Evolutionary conservation across 331 rosid species (phyloP), one percentile per base, ranked within the genome.

Genomic region (Saraca asoca): DNA sequence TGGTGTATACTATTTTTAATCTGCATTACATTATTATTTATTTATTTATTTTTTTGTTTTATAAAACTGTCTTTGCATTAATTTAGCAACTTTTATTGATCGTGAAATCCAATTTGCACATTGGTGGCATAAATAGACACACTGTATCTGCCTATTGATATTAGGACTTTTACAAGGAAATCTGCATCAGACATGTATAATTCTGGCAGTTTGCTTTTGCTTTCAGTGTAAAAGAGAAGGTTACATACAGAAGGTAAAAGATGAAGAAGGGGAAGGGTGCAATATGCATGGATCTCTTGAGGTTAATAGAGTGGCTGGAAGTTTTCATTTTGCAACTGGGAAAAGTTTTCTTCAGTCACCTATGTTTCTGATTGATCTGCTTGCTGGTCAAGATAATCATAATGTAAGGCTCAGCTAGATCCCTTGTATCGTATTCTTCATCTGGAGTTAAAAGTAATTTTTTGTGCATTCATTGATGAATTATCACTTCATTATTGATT

Each of bases 241-340:
- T 75, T 91, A 75, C 70, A 78, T 91, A 52, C 95, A 87, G 72
- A 78, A 52, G 72, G 82, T 91, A 38, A 91, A 85, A 70, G 90
- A 87, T 79, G 92, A 91, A 80, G 98, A 87, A 57, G 98, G 98
- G 59, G 98, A 91, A 77, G 98, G 98, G 59, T 91, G 98, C 78
- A 89, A 87, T 66, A 78, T 91, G 56, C 86, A 83, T 80, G 98
- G 98, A 63, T 75, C 88, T 60, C 86, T 91, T 77, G 96, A 87
- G 83, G 88, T 91, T 41, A 91, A 85, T 64, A 91, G 83, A 87
- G 96, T 91, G 71, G 98, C 98, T 8, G 98, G 98, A 72, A 89
- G 61, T 77, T 81, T 91, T 76, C 89, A 88, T 80, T 85, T 91
- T 62, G 80, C 85, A 4, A 78, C 87, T 12, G 98, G 96, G 66